Evolutionary conservation across 192 early-diverging fungal genomes (phyloP).

Genomic region (Umbelopsis isabellina): DNA sequence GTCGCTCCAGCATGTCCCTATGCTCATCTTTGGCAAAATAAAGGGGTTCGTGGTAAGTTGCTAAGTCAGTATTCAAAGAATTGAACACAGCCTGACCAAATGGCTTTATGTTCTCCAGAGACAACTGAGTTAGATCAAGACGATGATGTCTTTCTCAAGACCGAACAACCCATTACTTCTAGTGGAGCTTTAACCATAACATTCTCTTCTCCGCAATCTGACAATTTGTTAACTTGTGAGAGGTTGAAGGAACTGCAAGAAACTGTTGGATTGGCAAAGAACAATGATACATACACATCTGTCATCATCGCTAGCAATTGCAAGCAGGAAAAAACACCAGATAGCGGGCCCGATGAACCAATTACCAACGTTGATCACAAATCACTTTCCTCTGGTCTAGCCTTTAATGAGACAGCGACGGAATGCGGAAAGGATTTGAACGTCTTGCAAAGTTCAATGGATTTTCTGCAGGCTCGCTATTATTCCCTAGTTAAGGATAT

Average conservation of each 20-base stretch:
- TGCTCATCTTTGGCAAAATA: slow-evolving; percentile 61
- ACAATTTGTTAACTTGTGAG: slow-evolving; percentile 39
- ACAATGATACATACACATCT: slow-evolving; percentile 33
- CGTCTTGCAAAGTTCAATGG: not conserved
- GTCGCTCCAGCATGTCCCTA: slow-evolving; percentile 50
- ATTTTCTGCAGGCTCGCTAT: slow-evolving; percentile 13
- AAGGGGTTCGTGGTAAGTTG: slow-evolving; percentile 37
- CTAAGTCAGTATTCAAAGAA: not conserved
- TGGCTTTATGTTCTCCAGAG: not conserved
- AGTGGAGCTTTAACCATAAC: slow-evolving; percentile 40
- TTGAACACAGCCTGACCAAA: not conserved
- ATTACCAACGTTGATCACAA: slow-evolving; percentile 51
- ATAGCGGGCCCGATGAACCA: slow-evolving; percentile 33
- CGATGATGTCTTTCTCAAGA: slow-evolving; percentile 17
- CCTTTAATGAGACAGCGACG: slow-evolving; percentile 25
- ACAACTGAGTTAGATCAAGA: not conserved
- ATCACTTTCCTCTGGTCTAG: slow-evolving; percentile 43
- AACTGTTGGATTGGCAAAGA: slow-evolving; percentile 15
- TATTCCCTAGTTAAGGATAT: slow-evolving; percentile 35
- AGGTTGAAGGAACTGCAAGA: slow-evolving; percentile 42
- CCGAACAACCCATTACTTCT: slow-evolving; percentile 17
- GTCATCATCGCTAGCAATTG: slow-evolving; percentile 41
- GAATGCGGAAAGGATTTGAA: not conserved
- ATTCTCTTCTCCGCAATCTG: slow-evolving; percentile 45
- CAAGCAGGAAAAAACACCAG: slow-evolving; percentile 22